These are phyloP conservation scores for Geum urbanum DNA, from an alignment of 306 rosid genomes.

Conservation along the genomic window DNA sequence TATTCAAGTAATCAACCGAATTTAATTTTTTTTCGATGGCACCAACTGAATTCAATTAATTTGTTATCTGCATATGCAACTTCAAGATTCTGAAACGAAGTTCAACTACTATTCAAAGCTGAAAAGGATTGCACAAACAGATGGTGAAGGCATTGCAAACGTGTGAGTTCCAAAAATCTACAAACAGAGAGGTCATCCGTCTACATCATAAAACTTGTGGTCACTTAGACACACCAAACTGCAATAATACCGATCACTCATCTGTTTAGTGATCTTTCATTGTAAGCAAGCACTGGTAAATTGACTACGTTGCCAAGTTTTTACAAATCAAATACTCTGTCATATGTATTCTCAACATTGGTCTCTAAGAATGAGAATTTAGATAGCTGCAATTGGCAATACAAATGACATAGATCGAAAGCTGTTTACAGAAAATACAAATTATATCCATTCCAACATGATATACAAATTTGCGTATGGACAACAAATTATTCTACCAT, in stretches of 20 bases:
- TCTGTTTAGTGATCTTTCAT: not conserved
- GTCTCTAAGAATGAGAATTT: not conserved
- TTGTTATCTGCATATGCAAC: not conserved
- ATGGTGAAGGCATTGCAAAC: not conserved
- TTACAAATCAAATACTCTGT: not conserved
- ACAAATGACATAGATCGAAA: not conserved
- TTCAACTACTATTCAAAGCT: not conserved
- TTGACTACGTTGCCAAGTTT: not conserved
- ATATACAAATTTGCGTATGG: not conserved
- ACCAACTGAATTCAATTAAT: not conserved
- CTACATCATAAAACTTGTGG: not conserved
- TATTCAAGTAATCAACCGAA: too few species aligned
- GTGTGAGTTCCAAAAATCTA: not conserved
- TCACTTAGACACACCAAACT: not conserved
- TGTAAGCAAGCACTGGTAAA: not conserved
- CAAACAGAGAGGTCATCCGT: not conserved
- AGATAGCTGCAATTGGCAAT: not conserved
- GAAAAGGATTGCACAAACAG: not conserved
- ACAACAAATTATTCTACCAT: constrained; percentile 3
- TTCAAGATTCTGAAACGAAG: not conserved
- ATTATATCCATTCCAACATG: not conserved
- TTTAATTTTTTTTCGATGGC: too few species aligned
- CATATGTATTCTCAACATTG: not conserved
- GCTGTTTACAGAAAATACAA: not conserved
- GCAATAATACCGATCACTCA: not conserved